Percentiles rank a stretch among this genome's conserved stretches.
Evolutionary conservation across 2,329 filamentous ascomycete species (phyloP).

Genomic region (Talaromyces sp.): DNA sequence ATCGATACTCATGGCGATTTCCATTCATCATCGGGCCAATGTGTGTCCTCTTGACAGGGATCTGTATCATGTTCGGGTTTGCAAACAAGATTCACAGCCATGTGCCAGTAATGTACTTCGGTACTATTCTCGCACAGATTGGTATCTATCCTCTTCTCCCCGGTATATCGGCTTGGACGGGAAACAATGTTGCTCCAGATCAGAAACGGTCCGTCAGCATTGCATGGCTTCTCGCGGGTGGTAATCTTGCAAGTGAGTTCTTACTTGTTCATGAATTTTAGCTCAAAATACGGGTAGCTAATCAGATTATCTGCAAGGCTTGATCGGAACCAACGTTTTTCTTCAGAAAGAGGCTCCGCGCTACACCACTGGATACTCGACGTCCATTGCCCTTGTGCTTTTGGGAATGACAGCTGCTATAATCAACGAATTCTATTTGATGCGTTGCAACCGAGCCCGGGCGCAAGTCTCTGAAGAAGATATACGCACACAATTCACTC

Average conservation of each 20-base stretch:
- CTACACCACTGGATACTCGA: constrained; percentile 67
- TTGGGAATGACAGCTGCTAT: constrained; percentile 21
- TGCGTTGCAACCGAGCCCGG: constrained; percentile 22
- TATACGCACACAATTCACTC: constrained; percentile 33
- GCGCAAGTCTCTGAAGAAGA: constrained; percentile 30
- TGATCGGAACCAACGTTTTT: constrained; percentile 65
- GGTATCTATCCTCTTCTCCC: constrained; percentile 24
- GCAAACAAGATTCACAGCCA: neutral
- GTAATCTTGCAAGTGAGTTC: neutral
- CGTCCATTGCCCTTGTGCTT: constrained; percentile 58
- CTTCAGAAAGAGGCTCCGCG: constrained; percentile 61
- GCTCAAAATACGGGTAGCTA: neutral
- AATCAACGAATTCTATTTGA: constrained; percentile 23
- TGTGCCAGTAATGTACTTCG: neutral
- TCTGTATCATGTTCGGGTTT: neutral
- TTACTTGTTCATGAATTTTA: neutral
- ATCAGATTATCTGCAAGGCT: constrained; percentile 52
- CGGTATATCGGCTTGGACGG: constrained; percentile 19
- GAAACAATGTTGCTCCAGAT: constrained; percentile 1
- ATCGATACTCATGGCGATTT: constrained; percentile 27
- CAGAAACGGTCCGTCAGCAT: constrained; percentile 45
- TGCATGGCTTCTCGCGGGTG: neutral
- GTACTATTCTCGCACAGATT: neutral
- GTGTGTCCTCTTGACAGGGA: neutral
- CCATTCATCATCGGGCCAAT: constrained; percentile 17